A percentile compares a stretch with the other conserved stretches of the same genome.
phyloP scores from a whole-genome alignment of 208 protist genomes.

The Leishmania amazonensis region DNA sequence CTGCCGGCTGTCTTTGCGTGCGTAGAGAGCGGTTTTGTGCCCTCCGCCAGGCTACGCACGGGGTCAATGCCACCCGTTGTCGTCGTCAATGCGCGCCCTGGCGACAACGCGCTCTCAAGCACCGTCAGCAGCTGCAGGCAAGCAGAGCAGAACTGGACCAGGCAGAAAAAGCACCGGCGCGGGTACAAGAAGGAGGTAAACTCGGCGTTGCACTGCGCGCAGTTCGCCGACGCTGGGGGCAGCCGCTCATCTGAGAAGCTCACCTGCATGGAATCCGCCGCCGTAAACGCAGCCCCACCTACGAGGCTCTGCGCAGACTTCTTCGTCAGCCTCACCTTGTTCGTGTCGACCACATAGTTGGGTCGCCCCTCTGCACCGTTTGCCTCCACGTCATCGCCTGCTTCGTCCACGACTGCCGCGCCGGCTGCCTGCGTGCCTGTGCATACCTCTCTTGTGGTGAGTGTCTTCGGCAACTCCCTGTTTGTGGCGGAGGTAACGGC shows the following conservation, averaged over 20 bases:
- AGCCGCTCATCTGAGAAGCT: conserved; percentile 42
- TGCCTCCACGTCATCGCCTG: neutral
- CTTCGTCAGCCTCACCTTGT: neutral
- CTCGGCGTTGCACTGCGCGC: conserved; percentile 58
- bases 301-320: neutral
- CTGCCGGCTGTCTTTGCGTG: conserved; percentile 12
- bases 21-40: neutral
- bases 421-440: neutral
- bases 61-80: neutral
- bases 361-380: neutral
- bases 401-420: neutral
- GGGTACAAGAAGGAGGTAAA: conserved; percentile 67
- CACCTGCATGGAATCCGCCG: neutral
- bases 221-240: conserved; percentile 40
- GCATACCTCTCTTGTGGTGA: neutral
- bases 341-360: neutral
- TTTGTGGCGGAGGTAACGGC: neutral
- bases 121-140: conserved; percentile 52
- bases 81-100: neutral
- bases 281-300: neutral
- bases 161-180: conserved; percentile 74
- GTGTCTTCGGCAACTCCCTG: neutral
- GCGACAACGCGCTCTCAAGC: neutral
- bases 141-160: conserved; percentile 52
- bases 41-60: neutral